Evolutionary conservation across 345 rosid genomes (phyloP), one percentile per base, ranked within the genome.

Genomic region (Lepidium sativum): DNA sequence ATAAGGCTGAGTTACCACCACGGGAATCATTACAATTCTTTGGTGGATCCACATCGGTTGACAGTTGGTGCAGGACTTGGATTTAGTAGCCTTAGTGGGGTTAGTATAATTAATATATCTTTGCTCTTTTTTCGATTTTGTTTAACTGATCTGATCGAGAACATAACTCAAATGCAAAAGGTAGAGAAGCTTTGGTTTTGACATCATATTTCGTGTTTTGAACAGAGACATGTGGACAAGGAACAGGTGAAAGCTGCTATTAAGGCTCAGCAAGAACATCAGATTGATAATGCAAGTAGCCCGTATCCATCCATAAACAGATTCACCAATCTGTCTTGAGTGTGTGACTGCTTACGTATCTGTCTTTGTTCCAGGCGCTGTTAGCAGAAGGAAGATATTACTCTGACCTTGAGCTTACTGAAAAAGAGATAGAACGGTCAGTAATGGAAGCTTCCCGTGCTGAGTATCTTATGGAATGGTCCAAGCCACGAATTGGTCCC

Each of bases 371-470:
- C 27, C 86, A 95, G 99, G 98, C 97, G 40, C 98, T 95, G 45
- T 65, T 95, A 58, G 94, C 96, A 21, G 98, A 95, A 83, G 99
- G 78, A 41, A 67, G 68, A 54, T 73, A 51, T 54, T 85, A 87
- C 79, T 95, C 99, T 47, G 99, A 95, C 72, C 78, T 95, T 6
- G 99, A 95, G 81, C 89, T 91, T 41, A 95, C 99, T 1, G 97
- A 95, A 77, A 95, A 85, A 80, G 99, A 91, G 71, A 95, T 95
- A 0, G 98, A 88, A 47, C 73, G 86, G 11, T 88, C 88, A 80
- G 99, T 88, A 50, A 95, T 95, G 92, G 99, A 85, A 78, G 87
- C 95, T 70, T 95, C 99, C 33, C 91, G 99, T 59, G 99, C 91
- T 4, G 99, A 95, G 73, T 95, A 88, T 80, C 84, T 95, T 18